Percentiles rank a stretch among this genome's conserved stretches.
Evolutionary conservation across 1,284 basidiomycete species (phyloP).

Genomic region (Xerocomus amazonicus): DNA sequence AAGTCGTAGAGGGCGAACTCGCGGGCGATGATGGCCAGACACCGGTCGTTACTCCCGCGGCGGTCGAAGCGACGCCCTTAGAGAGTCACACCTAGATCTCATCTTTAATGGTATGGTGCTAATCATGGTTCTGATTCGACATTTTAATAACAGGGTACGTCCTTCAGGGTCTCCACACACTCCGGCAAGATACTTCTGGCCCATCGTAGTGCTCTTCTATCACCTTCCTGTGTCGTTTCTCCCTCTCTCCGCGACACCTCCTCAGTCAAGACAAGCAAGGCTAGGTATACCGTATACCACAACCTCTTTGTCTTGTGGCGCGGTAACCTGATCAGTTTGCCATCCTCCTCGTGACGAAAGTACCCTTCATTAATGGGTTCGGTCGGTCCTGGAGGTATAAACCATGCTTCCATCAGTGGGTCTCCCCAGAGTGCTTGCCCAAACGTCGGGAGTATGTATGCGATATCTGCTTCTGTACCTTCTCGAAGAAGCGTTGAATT

Average conservation of each 20-base stretch:
- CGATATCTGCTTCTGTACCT: constrained; percentile 32
- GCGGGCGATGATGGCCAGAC: constrained; percentile 30
- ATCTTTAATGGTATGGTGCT: not conserved
- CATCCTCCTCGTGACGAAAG: constrained; percentile 39
- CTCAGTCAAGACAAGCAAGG: constrained; percentile 47
- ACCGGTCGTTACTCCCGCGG: constrained; percentile 20
- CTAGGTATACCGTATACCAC: constrained; percentile 70
- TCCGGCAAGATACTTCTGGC: constrained; percentile 38
- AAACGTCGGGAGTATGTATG: constrained; percentile 48
- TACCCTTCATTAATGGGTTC: constrained; percentile 59
- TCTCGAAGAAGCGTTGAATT: constrained; percentile 5
- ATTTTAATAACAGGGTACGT: constrained; percentile 46
- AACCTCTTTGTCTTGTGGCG: constrained; percentile 57
- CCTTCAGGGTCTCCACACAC: constrained; percentile 39
- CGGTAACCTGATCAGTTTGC: constrained; percentile 37
- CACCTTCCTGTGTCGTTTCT: not conserved
- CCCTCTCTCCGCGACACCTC: constrained; percentile 12
- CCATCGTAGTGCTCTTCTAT: constrained; percentile 35
- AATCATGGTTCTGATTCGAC: not conserved
- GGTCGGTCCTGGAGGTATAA: constrained; percentile 47
- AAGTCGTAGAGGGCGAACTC: constrained; percentile 34
- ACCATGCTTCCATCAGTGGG: constrained; percentile 62
- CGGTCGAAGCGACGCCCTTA: constrained; percentile 24
- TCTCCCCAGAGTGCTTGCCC: constrained; percentile 69
- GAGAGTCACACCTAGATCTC: constrained; percentile 4